Base-by-base conservation (phyloP, 768 basidiomycete species). In the Cystofilobasidium capitatum region DNA sequence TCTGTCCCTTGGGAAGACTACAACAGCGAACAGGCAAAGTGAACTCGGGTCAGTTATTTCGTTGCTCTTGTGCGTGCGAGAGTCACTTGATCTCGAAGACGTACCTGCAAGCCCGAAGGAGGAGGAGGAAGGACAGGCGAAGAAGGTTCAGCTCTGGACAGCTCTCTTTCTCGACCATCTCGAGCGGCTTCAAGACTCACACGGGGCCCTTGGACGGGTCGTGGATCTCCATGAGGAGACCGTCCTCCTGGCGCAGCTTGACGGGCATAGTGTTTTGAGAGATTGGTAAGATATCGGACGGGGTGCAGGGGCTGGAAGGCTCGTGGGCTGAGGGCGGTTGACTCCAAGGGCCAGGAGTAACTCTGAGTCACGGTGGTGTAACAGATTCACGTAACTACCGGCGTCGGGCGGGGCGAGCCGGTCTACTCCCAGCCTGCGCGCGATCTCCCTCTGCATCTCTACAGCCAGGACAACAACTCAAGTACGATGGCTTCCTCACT, bases 1-100 rank as follows among this genome's bases (percentile, higher is more conserved):
- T 81, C 77, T 92, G 87, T 55, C 93, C 94, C 54, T 86, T 86
- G 14, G 96, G 96, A 47, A 87, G 76, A 58, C 86, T 87, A 62
- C 17, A 26, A 14, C 7, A n/a, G 39, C 26, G 3, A 9, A 49
- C 8, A 13, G 36, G 35, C 42, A 14, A 3, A 26, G n/a, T 26
- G 20, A 62, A 12, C 20, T 2, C 24, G n/a, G n/a, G 22, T 49
- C 22, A 49, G 47, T 26, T 24, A 26, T 16, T 20, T 5, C n/a
- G n/a, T 26, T 49, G 3, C 24, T 22, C 10, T 24, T 4, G 7
- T 5, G 14, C 29, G 22, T 24, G 16, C 35, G 35, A 35, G 9
- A 58, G 57, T 13, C 10, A 54, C 9, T 24, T 9, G 51, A 54
- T 58, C 35, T n/a, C 16, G 14, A 31, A 8, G n/a, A n/a, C n/a